phyloP scores from a whole-genome alignment of 331 rosid species.

The Pyracantha coccinea region DNA sequence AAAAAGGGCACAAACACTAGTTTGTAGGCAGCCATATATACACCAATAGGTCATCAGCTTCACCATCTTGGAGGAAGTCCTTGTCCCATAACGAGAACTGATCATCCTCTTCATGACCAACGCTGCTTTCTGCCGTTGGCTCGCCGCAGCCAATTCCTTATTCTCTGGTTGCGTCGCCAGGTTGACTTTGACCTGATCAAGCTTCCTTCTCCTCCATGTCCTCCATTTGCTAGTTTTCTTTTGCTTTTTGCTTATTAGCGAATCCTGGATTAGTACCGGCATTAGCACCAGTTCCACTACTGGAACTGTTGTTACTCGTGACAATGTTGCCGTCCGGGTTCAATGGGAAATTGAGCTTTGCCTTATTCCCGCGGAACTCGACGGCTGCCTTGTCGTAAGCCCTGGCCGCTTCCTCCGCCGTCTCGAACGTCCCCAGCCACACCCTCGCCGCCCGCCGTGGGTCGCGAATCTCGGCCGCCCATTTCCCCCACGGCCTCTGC shows the following conservation, averaged over 20 bases:
- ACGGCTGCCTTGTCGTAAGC: conserved; percentile 53
- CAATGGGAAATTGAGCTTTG: conserved; percentile 41
- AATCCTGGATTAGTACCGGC: no score
- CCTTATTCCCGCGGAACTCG: conserved; percentile 40
- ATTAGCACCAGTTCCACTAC: no score
- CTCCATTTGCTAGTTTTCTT: not conserved
- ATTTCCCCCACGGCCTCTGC: conserved; percentile 68
- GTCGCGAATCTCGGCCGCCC: conserved; percentile 63
- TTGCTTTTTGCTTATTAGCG: no score
- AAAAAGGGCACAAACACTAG: no score
- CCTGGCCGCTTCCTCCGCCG: conserved; percentile 50
- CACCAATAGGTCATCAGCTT: not conserved
- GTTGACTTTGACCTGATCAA: not conserved
- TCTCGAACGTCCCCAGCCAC: conserved; percentile 58
- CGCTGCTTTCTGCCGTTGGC: not conserved
- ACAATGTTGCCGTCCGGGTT: conserved; percentile 2
- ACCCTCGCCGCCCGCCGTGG: conserved; percentile 31
- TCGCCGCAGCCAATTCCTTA: not conserved
- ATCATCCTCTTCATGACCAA: not conserved
- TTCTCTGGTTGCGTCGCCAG: not conserved
- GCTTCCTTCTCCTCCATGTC: not conserved
- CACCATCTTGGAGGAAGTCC: not conserved
- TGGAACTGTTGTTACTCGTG: not conserved
- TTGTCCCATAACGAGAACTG: not conserved
- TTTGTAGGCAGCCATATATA: no score